Conservation (phyloP, 495 filamentous ascomycete genomes). For the Penicillium antarcticum region DNA sequence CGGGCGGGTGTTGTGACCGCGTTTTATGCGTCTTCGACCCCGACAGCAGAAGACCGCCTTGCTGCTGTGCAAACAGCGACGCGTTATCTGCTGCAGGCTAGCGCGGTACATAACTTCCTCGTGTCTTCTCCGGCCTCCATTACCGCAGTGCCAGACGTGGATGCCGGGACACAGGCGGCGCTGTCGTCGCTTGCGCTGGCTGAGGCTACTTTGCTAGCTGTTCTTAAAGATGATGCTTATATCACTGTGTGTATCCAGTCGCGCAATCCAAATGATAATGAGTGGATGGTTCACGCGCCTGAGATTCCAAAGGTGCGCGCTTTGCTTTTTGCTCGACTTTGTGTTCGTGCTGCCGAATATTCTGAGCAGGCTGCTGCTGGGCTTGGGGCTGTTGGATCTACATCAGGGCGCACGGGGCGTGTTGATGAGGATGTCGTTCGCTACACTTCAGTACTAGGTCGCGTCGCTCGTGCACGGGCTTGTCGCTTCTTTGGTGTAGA, state of each 20-base stretch:
- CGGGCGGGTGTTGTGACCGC: constrained; percentile 51
- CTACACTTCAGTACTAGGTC: constrained; percentile 71
- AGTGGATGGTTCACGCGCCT: constrained; percentile 90
- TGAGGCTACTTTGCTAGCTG: constrained; percentile 84
- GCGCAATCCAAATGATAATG: constrained; percentile 73
- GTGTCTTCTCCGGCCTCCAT: constrained; percentile 33
- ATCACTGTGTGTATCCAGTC: constrained; percentile 71
- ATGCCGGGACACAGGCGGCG: constrained; percentile 61
- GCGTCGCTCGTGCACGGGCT: constrained; percentile 73
- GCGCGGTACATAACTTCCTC: constrained; percentile 72
- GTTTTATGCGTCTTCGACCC: constrained; percentile 57
- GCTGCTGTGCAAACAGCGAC: constrained; percentile 72
- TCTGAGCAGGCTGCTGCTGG: constrained; percentile 49
- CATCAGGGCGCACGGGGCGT: constrained; percentile 13
- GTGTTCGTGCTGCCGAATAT: constrained; percentile 64
- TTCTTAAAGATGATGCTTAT: constrained; percentile 92
- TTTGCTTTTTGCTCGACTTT: constrained; percentile 80
- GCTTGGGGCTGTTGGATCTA: constrained; percentile 37
- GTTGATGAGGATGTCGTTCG: constrained; percentile 59
- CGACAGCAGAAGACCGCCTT: constrained; percentile 61
- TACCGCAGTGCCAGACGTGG: constrained; percentile 52
- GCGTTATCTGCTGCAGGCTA: constrained; percentile 70
- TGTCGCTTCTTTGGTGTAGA: constrained; percentile 90
- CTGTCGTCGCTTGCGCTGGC: constrained; percentile 72
- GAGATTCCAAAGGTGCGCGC: constrained; percentile 85